Base-by-base conservation (phyloP, 768 basidiomycete genomes). In the Panaeolus cyanescens region DNA sequence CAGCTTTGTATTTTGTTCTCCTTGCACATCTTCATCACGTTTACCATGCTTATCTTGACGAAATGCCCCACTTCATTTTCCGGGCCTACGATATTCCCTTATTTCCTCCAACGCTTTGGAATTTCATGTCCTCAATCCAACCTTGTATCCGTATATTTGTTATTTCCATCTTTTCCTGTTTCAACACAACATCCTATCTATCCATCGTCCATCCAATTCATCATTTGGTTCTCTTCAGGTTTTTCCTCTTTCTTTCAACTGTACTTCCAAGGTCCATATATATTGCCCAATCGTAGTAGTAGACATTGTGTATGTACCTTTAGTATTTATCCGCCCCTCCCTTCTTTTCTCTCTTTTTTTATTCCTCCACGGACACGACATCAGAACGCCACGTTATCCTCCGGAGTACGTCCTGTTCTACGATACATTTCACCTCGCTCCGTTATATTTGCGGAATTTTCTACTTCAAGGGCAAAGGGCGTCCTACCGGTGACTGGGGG, bases 1-100 rank as follows among this genome's bases (percentile, higher is more conserved):
- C 20, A 20, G 30, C 28, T 17, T 28, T 39, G 37, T 40, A 36
- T n/a, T 58, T 25, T 42, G 37, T 30, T 28, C 34, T 50, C 1
- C 25, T 50, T 13, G 25, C 25, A 13, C 45, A 50, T 28, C 39
- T n/a, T 22, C 7, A 8, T 22, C 22, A 2, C 4, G 25, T 17
- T 42, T 6, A 6, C 19, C 19, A 42, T 53, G 54, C 39, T 58
- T 17, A 22, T 39, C 34, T 22, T 20, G 32, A 61, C 32, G 5
- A n/a, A 58, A 54, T 59, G 55, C 50, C 58, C 54, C 45, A 50
- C 45, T 15, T 50, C 45, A 12, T 28, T 30, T 50, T 50, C 45
- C 45, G 45, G 22, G 25, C 5, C 39, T 28, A 13, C 9, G 8
- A 39, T 39, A n/a, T 39, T n/a, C 17, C 6, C 25, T 50, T n/a